Evolutionary conservation across 1,284 basidiomycete genomes (phyloP).

Genomic region (Singerocomus inundabilis): DNA sequence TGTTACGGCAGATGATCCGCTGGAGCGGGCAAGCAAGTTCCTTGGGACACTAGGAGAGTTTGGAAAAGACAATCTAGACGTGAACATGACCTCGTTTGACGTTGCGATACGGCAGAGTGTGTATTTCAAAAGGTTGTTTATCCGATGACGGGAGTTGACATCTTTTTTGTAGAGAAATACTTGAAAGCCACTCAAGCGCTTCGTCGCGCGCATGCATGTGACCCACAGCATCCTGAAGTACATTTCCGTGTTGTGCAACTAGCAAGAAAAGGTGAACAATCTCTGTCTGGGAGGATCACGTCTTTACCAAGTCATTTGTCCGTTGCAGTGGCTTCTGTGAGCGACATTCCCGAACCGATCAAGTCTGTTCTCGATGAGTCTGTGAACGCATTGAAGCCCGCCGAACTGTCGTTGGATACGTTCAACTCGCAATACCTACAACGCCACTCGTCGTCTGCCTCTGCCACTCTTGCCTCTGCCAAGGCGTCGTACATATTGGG

Average conservation of each 20-base stretch:
- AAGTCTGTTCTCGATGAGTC: conserved; percentile 43
- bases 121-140: conserved; percentile 31
- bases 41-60: conserved; percentile 66
- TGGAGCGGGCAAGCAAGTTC: conserved; percentile 77
- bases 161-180: conserved; percentile 61
- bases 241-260: conserved; percentile 74
- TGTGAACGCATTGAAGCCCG: conserved; percentile 54
- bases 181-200: conserved; percentile 78
- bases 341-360: conserved; percentile 44
- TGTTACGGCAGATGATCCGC: conserved; percentile 60
- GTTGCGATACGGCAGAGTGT: conserved; percentile 69
- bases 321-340: conserved; percentile 40
- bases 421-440: conserved; percentile 80
- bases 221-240: conserved; percentile 62
- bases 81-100: conserved; percentile 79
- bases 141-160: not conserved
- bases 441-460: conserved; percentile 47
- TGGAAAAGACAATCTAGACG: conserved; percentile 56
- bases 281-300: not conserved
- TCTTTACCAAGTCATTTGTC: conserved; percentile 1
- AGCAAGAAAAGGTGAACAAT: conserved; percentile 47
- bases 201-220: conserved; percentile 53
- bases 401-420: conserved; percentile 55
- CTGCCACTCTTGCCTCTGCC: conserved; percentile 61
- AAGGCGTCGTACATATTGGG: conserved; percentile 48